These are phyloP conservation scores for Rauvolfia tetraphylla DNA, from an alignment of 257 asterid species.

Conservation along the genomic window DNA sequence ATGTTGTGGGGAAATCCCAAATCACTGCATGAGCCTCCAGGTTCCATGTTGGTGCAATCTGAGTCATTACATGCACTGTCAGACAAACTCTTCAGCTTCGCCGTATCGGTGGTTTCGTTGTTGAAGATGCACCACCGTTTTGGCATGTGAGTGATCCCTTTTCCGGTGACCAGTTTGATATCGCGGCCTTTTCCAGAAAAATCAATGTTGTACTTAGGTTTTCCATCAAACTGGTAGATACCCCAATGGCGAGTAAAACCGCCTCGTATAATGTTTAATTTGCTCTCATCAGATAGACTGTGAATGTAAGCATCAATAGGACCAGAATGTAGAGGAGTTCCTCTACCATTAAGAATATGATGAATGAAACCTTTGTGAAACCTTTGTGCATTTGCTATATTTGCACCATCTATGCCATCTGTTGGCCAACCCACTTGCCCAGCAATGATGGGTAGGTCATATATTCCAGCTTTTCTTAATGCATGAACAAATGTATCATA, in stretches of 20 bases:
- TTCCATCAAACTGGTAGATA: constrained; percentile 55
- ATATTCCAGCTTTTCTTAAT: constrained; percentile 34
- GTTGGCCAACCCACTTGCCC: constrained; percentile 93
- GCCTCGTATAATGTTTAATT: constrained; percentile 41
- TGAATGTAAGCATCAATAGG: constrained; percentile 53
- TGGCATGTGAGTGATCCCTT: constrained; percentile 43
- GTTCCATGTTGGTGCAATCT: constrained; percentile 43
- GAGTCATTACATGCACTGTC: constrained; percentile 29
- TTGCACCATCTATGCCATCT: constrained; percentile 46
- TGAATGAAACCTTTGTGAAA: constrained; percentile 53
- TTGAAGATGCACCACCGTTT: constrained; percentile 53
- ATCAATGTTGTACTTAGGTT: constrained; percentile 57
- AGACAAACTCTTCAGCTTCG: not conserved
- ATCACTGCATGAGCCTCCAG: constrained; percentile 25
- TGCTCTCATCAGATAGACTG: constrained; percentile 62
- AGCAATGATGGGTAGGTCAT: constrained; percentile 32
- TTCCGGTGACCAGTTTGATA: constrained; percentile 38
- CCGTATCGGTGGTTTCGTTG: not conserved
- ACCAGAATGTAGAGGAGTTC: constrained; percentile 52
- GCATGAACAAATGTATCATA: constrained; percentile 54
- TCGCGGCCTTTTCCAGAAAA: constrained; percentile 38
- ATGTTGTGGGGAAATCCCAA: constrained; percentile 7
- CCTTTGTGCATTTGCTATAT: constrained; percentile 32
- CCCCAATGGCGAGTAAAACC: constrained; percentile 78
- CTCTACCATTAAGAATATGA: constrained; percentile 43